Evolutionary conservation across 2,329 filamentous ascomycete species (phyloP), one percentile per base, ranked within the genome.

Genomic region (Scedosporium minutisporum): DNA sequence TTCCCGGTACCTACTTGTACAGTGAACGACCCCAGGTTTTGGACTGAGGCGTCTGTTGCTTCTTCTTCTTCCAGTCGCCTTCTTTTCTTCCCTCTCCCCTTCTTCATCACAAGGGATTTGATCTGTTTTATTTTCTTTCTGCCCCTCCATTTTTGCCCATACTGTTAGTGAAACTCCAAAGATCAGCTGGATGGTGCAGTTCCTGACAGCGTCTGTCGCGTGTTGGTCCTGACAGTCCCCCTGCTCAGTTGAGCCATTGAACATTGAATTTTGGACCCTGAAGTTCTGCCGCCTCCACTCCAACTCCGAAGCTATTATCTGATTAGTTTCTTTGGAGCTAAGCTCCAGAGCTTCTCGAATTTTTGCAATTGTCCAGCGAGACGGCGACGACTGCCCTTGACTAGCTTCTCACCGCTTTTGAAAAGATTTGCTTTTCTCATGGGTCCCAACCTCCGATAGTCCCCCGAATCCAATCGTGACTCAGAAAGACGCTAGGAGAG

Each of bases 91-190:
- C 57, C 53, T 46, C 33, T 51, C 53, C 57, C 58, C 63, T 27
- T 42, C 53, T 51, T 64, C 63, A 57, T 64, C 55, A 16, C 55
- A 58, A n/a, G 25, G 12, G 27, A 0, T 58, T 58, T 27, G n/a
- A n/a, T n/a, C 16, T 58, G 16, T 7, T 51, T 18, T 51, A 65
- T 65, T 58, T 65, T 58, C 60, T 53, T 65, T 65, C 65, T 63
- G 64, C 62, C 42, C 58, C 44, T 42, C 18, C 23, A 9, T 29
- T 12, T 27, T 42, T 61, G 18, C 46, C 21, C n/a, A 53, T 21
- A 21, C 21, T 55, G 51, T 48, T 23, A n/a, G 23, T 16, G 51
- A 55, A 27, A 23, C 51, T 29, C 51, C 51, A 27, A 55, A 14
- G 51, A 55, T 61, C 29, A 61, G 29, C 41, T 51, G 23, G 53